Conservation (phyloP, 192 early-diverging fungal species). For the Coemansia sp. region DNA sequence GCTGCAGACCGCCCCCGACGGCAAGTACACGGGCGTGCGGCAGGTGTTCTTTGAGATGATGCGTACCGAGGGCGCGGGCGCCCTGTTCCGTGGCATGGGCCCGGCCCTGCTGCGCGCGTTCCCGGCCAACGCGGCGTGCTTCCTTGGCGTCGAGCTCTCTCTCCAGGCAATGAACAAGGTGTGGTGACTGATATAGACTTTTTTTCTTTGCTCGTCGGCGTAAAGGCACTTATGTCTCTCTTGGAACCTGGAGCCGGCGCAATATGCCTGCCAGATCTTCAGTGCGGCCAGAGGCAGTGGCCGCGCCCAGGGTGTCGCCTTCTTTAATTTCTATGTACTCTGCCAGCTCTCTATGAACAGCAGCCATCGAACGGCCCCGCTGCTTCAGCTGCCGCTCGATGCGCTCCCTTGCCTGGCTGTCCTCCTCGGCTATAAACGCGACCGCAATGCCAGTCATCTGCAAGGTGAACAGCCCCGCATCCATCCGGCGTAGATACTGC, state of each 20-base stretch:
- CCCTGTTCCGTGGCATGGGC: constrained; percentile 77
- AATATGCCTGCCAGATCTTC: too few relatives aligned
- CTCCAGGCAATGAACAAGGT: constrained; percentile 44
- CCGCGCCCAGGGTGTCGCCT: background rate
- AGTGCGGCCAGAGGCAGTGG: too few relatives aligned
- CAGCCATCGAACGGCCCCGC: constrained; percentile 16
- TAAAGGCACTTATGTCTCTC: too few relatives aligned
- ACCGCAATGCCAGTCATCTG: constrained; percentile 67
- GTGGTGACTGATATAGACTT: constrained; percentile 22
- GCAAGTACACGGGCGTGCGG: constrained; percentile 46
- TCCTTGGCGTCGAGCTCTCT: constrained; percentile 56
- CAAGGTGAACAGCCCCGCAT: constrained; percentile 75
- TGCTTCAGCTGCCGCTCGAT: constrained; percentile 24
- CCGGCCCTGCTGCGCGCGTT: constrained; percentile 77
- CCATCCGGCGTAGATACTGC: constrained; percentile 61
- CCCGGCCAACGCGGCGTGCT: constrained; percentile 81
- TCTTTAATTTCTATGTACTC: constrained; percentile 19
- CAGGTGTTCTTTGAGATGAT: constrained; percentile 53
- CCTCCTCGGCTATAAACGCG: constrained; percentile 59
- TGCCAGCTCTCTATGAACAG: constrained; percentile 18
- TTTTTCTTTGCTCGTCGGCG: too few relatives aligned
- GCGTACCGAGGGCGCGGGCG: constrained; percentile 52
- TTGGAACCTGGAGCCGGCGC: too few relatives aligned
- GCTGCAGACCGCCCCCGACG: constrained; percentile 60
- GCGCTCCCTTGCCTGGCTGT: constrained; percentile 5